phyloP scores from a whole-genome alignment of 495 filamentous ascomycete species.

The Penicillium cosmopolitanum region DNA sequence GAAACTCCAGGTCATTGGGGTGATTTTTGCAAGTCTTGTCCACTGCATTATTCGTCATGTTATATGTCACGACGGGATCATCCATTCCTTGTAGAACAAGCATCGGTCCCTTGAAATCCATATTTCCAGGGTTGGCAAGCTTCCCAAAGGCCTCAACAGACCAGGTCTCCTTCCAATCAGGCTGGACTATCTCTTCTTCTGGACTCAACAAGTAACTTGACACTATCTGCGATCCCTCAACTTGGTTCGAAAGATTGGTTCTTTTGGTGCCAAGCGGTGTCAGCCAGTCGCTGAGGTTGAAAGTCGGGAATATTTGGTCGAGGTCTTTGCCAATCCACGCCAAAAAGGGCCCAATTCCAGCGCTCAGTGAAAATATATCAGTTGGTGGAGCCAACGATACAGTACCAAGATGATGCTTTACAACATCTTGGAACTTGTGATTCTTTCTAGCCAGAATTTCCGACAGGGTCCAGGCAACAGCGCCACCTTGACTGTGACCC shows the following conservation, averaged over 20 bases:
- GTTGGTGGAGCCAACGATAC: constrained; percentile 38
- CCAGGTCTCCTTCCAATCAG: constrained; percentile 26
- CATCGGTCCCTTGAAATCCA: constrained; percentile 45
- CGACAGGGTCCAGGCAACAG: constrained; percentile 47
- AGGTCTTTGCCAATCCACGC: constrained; percentile 25
- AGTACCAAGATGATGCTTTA: constrained; percentile 43
- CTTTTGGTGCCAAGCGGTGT: constrained; percentile 31
- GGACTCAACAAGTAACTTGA: constrained; percentile 24
- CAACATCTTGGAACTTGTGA: constrained; percentile 32
- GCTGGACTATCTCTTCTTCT: constrained; percentile 26
- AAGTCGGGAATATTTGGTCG: constrained; percentile 19
- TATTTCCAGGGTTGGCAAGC: constrained; percentile 33
- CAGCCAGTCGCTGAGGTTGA: constrained; percentile 33
- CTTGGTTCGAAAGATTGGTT: constrained; percentile 32
- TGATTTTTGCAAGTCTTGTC: constrained; percentile 36
- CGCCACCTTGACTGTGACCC: constrained; percentile 56
- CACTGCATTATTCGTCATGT: constrained; percentile 31
- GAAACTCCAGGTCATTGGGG: constrained; percentile 35
- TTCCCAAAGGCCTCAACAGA: constrained; percentile 27
- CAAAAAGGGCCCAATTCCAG: constrained; percentile 24
- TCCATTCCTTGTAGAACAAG: constrained; percentile 45
- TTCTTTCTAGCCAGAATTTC: constrained; percentile 28
- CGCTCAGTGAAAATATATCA: constrained; percentile 33
- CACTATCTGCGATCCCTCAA: constrained; percentile 36
- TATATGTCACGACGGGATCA: constrained; percentile 32